Evolutionary conservation across 352 stramenopile genomes (phyloP), one percentile per base, ranked within the genome.

Genomic region (Pythium phragmitis): DNA sequence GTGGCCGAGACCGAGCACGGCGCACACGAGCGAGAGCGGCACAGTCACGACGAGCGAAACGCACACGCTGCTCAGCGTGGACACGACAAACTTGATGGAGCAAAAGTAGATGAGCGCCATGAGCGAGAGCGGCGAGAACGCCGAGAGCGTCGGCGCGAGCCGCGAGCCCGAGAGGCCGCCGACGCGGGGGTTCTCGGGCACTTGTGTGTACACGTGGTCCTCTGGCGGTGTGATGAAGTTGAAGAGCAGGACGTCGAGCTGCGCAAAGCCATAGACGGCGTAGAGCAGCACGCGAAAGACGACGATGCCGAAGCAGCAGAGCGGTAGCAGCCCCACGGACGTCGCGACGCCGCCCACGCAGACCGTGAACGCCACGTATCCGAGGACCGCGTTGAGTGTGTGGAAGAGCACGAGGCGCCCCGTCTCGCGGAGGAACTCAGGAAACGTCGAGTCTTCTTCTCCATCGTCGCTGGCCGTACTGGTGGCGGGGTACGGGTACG

Each of bases 41-140:
- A 69, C 70, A 0, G 61, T 57, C 23, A 85, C 50, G 12, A 78
- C 65, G 56, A 84, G 46, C 30, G 62, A 57, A 19, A 80, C 55
- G 17, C 72, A 63, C 9, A 79, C 7, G 0, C 65, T 55, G 42
- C 78, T 87, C 30, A 87, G 63, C 19, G 67, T 45, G 17, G 73
- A 74, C 28, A 91, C 61, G 50, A 67, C 57, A 33, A 83, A 74
- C 63, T 91, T 91, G 60, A 88, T 60, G 8, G 74, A 66, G 54
- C 79, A 59, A 55, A 87, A 89, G 62, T 91, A 91, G 45, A 89
- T 70, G 59, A 88, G 74, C 69, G 75, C 79, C 70, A 86, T 79
- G 42, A 91, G 69, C 28, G 80, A 86, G 36, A 87, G 43, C 55
- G 79, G 80, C 23, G 80, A 91, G 67, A 89, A 86, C 62, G 63